These are phyloP conservation scores for Fusarium oligoseptatum DNA, from an alignment of 2,329 filamentous ascomycete species.

Conservation along the genomic window DNA sequence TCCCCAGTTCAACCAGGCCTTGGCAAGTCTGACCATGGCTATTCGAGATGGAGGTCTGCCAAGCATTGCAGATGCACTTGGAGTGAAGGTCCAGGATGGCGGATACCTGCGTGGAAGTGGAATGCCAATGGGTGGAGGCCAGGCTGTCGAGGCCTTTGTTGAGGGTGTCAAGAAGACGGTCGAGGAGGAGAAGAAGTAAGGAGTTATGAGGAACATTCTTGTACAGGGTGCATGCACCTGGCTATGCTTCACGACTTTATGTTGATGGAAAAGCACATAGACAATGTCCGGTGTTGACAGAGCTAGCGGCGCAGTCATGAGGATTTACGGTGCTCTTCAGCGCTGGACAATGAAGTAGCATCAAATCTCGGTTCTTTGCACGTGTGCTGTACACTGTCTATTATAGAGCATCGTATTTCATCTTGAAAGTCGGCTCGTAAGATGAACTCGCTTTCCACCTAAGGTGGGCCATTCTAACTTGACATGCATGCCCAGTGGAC, in stretches of 20 bases:
- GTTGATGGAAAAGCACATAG: conserved; percentile 22
- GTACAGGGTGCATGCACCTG: background rate
- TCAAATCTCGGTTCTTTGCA: background rate
- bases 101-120: conserved; percentile 83
- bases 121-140: conserved; percentile 87
- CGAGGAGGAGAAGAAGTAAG: conserved; percentile 64
- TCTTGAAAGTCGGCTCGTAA: background rate
- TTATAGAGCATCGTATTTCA: background rate
- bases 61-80: conserved; percentile 87
- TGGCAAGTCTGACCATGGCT: conserved; percentile 87
- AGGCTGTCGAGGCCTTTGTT: conserved; percentile 92
- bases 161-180: conserved; percentile 87
- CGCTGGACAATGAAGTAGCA: background rate
- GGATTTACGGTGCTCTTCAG: background rate
- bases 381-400: background rate
- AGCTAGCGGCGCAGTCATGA: background rate
- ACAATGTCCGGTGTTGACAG: conserved; percentile 15
- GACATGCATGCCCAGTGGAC: conserved; percentile 2
- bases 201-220: background rate
- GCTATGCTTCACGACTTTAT: conserved; percentile 18
- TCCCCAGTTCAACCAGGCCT: conserved; percentile 90
- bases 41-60: conserved; percentile 91
- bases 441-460: background rate
- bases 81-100: conserved; percentile 84
- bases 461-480: background rate